phyloP scores from a whole-genome alignment of 345 rosid species.

The Rubroshorea leprosula region DNA sequence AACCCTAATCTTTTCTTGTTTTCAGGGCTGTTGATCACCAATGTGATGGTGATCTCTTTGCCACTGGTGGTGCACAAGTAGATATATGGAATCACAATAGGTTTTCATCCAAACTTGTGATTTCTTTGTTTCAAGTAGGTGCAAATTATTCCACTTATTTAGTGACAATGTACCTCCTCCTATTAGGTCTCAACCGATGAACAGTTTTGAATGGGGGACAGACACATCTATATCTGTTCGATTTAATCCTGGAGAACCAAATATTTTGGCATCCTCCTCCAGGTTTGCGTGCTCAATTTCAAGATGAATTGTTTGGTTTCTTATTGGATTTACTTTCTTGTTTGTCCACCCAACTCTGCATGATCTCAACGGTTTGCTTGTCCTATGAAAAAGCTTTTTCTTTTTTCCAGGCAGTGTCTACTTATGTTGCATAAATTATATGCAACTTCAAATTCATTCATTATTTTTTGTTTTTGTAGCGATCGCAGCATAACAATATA shows the following conservation, averaged over 20 bases:
- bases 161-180: conserved; percentile 7
- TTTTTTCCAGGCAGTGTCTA: too few species aligned
- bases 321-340: background rate
- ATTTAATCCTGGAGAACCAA: conserved; percentile 93
- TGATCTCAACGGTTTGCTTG: too few species aligned
- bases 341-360: background rate
- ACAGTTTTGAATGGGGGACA: conserved; percentile 79
- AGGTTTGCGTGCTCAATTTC: conserved; percentile 35
- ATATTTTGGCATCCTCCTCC: conserved; percentile 72
- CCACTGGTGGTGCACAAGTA: conserved; percentile 88
- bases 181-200: conserved; percentile 84
- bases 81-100: conserved; percentile 97
- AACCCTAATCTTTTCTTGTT: conserved; percentile 1
- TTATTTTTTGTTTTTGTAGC: conserved; percentile 31
- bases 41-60: conserved; percentile 84
- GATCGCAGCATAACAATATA: conserved; percentile 75
- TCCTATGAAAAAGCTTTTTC: too few species aligned
- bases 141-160: conserved; percentile 8
- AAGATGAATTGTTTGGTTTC: background rate
- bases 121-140: background rate
- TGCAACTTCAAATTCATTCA: too few species aligned
- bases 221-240: conserved; percentile 78
- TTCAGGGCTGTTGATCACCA: conserved; percentile 95
- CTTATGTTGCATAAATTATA: background rate
- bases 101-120: conserved; percentile 30